Conservation (phyloP, 306 rosid species). For the Inga leiocalycina region DNA sequence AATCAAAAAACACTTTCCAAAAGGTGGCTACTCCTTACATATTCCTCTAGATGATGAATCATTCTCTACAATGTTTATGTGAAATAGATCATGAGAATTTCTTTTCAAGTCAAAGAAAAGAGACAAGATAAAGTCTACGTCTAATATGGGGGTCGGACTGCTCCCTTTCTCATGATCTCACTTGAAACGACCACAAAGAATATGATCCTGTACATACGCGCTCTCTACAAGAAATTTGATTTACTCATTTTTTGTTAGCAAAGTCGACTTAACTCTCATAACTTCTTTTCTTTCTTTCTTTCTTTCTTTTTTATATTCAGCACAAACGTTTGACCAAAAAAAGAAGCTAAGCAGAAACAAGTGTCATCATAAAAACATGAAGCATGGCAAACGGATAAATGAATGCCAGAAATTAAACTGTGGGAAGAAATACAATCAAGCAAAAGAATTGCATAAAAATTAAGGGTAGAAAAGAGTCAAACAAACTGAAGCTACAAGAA, state of each 20-base stretch:
- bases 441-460: slow-evolving; percentile 36
- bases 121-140: background rate
- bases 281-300: too few species aligned
- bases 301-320: background rate
- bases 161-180: background rate
- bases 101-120: background rate
- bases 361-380: background rate
- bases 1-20: too few species aligned
- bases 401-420: slow-evolving; percentile 1
- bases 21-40: too few species aligned
- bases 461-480: slow-evolving; percentile 23
- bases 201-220: background rate
- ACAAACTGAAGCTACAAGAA: slow-evolving; percentile 33
- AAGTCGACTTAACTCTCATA: background rate
- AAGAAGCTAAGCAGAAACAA: background rate
- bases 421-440: slow-evolving; percentile 5
- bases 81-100: background rate
- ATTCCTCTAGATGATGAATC: too few species aligned
- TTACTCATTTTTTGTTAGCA: background rate
- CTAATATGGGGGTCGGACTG: background rate
- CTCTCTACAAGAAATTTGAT: background rate
- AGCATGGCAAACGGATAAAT: background rate
- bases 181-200: background rate
- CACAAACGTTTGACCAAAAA: background rate
- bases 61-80: background rate